Percentiles rank a stretch among this genome's conserved stretches.
These are phyloP conservation scores for Podosphaera xanthii DNA, from an alignment of 2,329 filamentous ascomycete species.

Conservation along the genomic window DNA sequence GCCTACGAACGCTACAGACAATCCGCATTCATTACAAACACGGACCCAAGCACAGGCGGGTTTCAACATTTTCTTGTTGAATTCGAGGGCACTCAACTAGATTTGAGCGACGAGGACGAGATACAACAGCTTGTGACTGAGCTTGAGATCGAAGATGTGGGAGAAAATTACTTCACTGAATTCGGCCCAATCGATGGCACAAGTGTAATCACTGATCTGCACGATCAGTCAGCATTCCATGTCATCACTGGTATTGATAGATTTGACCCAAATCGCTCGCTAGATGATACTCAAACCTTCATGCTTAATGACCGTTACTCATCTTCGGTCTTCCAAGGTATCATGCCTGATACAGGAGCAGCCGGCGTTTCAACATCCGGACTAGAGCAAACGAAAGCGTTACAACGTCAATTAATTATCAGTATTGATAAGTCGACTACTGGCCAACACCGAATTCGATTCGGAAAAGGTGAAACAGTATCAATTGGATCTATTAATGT, in stretches of 20 bases:
- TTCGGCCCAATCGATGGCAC: not conserved
- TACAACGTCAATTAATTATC: not conserved
- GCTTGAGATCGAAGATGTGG: not conserved
- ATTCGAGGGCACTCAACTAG: not conserved
- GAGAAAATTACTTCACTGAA: not conserved
- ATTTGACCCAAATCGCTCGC: not conserved
- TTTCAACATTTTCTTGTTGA: not conserved
- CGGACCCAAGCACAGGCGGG: not conserved
- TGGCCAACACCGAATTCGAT: too few species aligned
- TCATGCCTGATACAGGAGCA: not conserved
- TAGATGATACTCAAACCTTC: not conserved
- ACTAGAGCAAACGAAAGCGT: not conserved
- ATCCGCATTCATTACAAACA: not conserved
- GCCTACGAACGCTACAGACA: not conserved
- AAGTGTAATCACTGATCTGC: too few species aligned
- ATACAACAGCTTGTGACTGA: not conserved
- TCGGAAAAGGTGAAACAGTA: not conserved
- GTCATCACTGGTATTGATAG: not conserved
- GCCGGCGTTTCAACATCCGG: not conserved
- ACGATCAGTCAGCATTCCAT: too few species aligned
- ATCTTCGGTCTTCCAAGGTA: too few species aligned
- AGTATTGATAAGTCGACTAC: too few species aligned
- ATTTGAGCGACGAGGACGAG: not conserved
- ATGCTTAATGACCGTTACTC: not conserved
- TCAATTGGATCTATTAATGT: not conserved